Base-by-base conservation (phyloP, 2,329 filamentous ascomycete species). In the Sporothrix euskadiensis region DNA sequence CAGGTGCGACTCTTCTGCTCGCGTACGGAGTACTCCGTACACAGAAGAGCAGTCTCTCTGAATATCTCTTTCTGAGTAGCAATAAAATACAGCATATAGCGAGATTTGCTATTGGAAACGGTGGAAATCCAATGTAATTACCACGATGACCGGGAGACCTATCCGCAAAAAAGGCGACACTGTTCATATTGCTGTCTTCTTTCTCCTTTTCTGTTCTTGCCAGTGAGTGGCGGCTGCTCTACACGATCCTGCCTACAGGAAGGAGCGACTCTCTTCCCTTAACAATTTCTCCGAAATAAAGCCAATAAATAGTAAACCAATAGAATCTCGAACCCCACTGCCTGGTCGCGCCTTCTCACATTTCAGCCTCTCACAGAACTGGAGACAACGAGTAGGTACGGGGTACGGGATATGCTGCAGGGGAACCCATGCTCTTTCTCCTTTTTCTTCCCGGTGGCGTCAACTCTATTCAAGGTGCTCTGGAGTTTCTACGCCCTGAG, bases 401-500 rank as follows among this genome's bases (percentile, higher is more conserved):
- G 65, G 26, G 41, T 49, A 49, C 65, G 47, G 65, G 47, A 52
- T 4, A 26, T 49, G n/a, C 41, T 69, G 44, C 47, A 49, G 44
- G 26, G 47, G 30, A 44, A 65, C 30, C 30, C 32, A 32, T 30
- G n/a, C 14, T 39, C 35, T 14, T 49, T 49, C 44, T 49, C 14
- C 39, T 41, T 26, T 26, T n/a, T 26, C 59, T 26, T 41, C 39
- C 59, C 59, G 35, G 19, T 65, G 63, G 63, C 26, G 41, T 39
- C 44, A 54, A 69, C 44, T 54, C 65, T 69, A 69, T 69, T 66
- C 22, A 26, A 19, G 14, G 63, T 10, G 22, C 26, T 52, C 65
- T 54, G 16, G 39, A 65, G 30, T 59, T 26, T 66, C 39, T 32
- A 2, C 49, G n/a, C 6, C 16, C 26, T 10, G 22, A 16, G 41